phyloP scores from a whole-genome alignment of 2,329 filamentous ascomycete species.

The Fusarium longipes region DNA sequence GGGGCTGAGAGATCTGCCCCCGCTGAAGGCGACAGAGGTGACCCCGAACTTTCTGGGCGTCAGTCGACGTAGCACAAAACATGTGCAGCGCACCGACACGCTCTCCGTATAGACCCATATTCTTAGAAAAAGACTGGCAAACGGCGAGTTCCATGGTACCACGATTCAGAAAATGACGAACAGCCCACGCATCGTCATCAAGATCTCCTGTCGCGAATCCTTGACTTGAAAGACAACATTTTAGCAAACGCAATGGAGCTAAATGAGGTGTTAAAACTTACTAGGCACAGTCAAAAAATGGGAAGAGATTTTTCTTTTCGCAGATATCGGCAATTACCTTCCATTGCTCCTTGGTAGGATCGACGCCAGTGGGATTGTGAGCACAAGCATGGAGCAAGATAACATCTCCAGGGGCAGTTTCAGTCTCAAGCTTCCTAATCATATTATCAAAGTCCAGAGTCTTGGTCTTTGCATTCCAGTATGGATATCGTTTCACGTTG shows the following conservation, averaged over 20 bases:
- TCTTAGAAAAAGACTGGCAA: neutral
- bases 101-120: neutral
- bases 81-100: neutral
- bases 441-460: neutral
- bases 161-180: neutral
- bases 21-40: neutral
- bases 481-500: neutral
- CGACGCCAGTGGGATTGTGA: neutral
- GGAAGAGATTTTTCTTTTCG: neutral
- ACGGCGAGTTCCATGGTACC: neutral
- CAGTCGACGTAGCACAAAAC: neutral
- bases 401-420: neutral
- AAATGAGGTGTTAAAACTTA: neutral
- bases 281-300: conserved; percentile 3
- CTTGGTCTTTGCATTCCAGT: neutral
- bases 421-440: neutral
- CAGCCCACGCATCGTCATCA: neutral
- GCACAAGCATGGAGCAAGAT: conserved; percentile 6
- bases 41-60: neutral
- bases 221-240: neutral
- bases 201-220: conserved; percentile 6
- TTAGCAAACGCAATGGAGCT: rapidly evolving
- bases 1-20: neutral
- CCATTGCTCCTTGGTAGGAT: neutral
- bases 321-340: neutral